These are phyloP conservation scores for Mortierella sp. DNA, from an alignment of 371 early-diverging fungal species.

Conservation along the genomic window DNA sequence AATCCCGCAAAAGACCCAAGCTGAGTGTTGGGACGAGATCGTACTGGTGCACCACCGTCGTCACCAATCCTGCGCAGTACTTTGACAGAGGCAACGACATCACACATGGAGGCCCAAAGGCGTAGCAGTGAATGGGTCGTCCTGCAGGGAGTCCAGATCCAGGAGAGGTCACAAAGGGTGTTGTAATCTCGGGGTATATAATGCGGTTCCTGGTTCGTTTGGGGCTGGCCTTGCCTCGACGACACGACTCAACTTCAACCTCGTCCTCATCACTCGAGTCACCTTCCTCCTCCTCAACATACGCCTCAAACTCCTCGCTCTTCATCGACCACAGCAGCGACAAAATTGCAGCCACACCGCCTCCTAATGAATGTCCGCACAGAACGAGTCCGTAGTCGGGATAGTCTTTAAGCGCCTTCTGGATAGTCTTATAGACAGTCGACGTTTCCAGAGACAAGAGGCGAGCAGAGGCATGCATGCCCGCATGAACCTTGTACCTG, in stretches of 20 bases:
- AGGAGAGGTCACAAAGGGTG: slow-evolving; percentile 75
- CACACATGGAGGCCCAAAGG: slow-evolving; percentile 83
- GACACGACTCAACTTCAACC: slow-evolving; percentile 19
- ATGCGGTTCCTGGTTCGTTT: slow-evolving; percentile 23
- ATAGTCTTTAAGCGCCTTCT: slow-evolving; percentile 72
- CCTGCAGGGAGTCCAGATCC: slow-evolving; percentile 77
- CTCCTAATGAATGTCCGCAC: slow-evolving; percentile 88
- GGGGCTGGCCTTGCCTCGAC: background rate
- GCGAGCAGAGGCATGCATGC: slow-evolving; percentile 84
- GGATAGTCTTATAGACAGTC: slow-evolving; percentile 76
- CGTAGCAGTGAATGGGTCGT: slow-evolving; percentile 84
- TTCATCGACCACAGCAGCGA: slow-evolving; percentile 77
- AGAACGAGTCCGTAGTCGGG: slow-evolving; percentile 84
- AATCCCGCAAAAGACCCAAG: slow-evolving; percentile 80
- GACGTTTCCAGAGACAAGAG: slow-evolving; percentile 73
- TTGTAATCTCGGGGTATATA: slow-evolving; percentile 55
- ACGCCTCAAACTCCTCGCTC: slow-evolving; percentile 62
- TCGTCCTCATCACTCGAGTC: slow-evolving; percentile 38
- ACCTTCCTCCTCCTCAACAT: slow-evolving; percentile 47
- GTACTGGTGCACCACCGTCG: slow-evolving; percentile 79
- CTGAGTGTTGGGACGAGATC: slow-evolving; percentile 83
- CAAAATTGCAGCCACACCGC: slow-evolving; percentile 82
- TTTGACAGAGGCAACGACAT: slow-evolving; percentile 77
- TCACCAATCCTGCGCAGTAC: slow-evolving; percentile 80
- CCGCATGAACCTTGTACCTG: slow-evolving; percentile 77